Evolutionary conservation across 768 basidiomycete genomes (phyloP).

Genomic region (Calocybe indica): DNA sequence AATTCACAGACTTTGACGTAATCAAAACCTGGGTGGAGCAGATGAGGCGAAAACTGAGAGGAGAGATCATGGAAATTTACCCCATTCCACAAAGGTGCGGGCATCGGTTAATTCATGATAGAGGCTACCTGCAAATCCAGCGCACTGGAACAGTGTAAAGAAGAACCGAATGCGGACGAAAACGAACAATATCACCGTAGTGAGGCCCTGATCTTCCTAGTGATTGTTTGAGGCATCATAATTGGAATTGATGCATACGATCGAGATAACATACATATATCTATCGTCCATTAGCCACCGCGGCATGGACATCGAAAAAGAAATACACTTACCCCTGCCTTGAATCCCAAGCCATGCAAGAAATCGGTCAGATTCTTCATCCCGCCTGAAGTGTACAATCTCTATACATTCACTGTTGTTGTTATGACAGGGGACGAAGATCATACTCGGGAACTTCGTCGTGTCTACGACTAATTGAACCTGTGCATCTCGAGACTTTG

Average conservation of each 20-base stretch:
- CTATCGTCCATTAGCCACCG: no score
- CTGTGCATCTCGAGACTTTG: slow-evolving; percentile 12
- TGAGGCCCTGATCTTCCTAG: slow-evolving; percentile 18
- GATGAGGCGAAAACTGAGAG: background rate
- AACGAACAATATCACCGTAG: slow-evolving; percentile 10
- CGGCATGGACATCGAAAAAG: no score
- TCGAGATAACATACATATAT: no score
- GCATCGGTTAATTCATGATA: slow-evolving; percentile 20
- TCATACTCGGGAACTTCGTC: slow-evolving; percentile 16
- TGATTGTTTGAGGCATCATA: no score
- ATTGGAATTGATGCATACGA: no score
- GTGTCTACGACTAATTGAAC: slow-evolving; percentile 14
- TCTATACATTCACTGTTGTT: background rate
- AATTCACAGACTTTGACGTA: slow-evolving; percentile 11
- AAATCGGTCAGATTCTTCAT: slow-evolving; percentile 18
- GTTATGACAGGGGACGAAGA: background rate
- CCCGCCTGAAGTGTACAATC: slow-evolving; percentile 5
- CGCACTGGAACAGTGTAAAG: slow-evolving; percentile 10
- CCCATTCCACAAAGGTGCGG: slow-evolving; percentile 18
- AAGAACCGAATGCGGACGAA: background rate
- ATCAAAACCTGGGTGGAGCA: slow-evolving; percentile 13
- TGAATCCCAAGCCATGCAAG: slow-evolving; percentile 16
- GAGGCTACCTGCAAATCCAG: slow-evolving; percentile 18
- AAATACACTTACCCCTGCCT: slow-evolving; percentile 15
- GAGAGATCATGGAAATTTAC: slow-evolving; percentile 2